These are phyloP conservation scores for Colletotrichum sp. DNA, from an alignment of 2,329 filamentous ascomycete genomes.

Conservation along the genomic window DNA sequence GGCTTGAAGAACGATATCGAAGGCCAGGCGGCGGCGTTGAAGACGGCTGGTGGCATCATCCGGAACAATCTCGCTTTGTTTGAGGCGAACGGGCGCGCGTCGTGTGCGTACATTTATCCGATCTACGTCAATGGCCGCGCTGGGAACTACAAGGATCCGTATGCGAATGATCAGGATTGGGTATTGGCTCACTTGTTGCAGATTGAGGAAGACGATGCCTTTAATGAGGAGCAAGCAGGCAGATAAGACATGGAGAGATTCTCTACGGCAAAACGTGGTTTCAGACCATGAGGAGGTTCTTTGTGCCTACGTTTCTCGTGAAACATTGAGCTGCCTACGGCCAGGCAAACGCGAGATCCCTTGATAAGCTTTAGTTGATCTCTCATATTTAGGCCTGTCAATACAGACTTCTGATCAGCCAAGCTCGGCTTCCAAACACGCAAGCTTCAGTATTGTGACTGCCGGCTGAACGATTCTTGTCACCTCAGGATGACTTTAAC, in stretches of 20 bases:
- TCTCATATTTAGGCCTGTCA: not conserved
- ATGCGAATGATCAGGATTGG: slow-evolving; percentile 17
- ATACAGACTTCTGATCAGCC: not conserved
- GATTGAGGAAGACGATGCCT: not conserved
- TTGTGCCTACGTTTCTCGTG: not conserved
- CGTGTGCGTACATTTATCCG: slow-evolving; percentile 16
- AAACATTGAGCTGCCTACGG: not conserved
- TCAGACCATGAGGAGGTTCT: not conserved
- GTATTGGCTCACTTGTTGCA: slow-evolving; percentile 8
- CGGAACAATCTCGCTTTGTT: slow-evolving; percentile 4
- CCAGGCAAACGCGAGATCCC: not conserved
- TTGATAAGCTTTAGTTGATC: not conserved
- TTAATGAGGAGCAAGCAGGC: not conserved
- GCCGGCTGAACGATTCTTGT: not conserved
- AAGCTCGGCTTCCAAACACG: not conserved
- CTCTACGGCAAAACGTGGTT: not conserved
- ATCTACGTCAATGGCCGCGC: not conserved
- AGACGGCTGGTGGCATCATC: not conserved
- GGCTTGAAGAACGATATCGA: not conserved
- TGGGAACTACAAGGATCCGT: slow-evolving; percentile 11
- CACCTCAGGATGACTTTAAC: not conserved
- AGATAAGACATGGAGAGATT: not conserved
- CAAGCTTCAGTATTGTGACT: not conserved
- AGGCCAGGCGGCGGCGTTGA: not conserved
- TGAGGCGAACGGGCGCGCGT: not conserved